Evolutionary conservation across 352 stramenopile species (phyloP).

Genomic region (Phytophthora podocarpi): DNA sequence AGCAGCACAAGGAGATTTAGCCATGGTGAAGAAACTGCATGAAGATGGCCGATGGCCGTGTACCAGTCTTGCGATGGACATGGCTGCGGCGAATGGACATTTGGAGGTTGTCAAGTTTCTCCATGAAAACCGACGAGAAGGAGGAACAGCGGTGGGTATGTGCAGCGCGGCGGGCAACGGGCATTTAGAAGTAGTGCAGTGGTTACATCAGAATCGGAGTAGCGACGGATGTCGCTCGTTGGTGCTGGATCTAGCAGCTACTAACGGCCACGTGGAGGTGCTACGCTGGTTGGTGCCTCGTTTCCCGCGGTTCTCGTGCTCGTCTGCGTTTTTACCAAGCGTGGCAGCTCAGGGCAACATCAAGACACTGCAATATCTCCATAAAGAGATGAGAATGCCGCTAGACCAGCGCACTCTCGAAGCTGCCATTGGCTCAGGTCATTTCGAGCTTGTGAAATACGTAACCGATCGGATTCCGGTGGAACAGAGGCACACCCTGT

Average conservation of each 20-base stretch:
- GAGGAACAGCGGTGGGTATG: conserved; percentile 43
- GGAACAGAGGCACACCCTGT: conserved; percentile 20
- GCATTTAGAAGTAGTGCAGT: conserved; percentile 43
- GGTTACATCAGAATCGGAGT: conserved; percentile 38
- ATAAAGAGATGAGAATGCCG: conserved; percentile 32
- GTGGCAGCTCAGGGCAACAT: conserved; percentile 41
- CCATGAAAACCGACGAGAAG: conserved; percentile 45
- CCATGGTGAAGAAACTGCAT: conserved; percentile 42
- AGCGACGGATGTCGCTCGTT: conserved; percentile 44
- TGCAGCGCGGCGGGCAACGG: conserved; percentile 43
- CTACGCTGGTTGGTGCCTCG: conserved; percentile 49
- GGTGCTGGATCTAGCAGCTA: conserved; percentile 51
- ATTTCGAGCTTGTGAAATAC: conserved; percentile 41
- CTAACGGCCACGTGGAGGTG: conserved; percentile 49
- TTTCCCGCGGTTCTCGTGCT: conserved; percentile 40
- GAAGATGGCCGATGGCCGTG: conserved; percentile 40
- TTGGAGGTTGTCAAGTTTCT: conserved; percentile 47
- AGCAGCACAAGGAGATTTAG: conserved; percentile 35
- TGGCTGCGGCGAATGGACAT: conserved; percentile 42
- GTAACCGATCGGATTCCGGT: conserved; percentile 23
- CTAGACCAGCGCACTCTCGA: conserved; percentile 39
- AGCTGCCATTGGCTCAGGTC: conserved; percentile 36
- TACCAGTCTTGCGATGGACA: conserved; percentile 46
- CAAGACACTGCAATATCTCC: conserved; percentile 40
- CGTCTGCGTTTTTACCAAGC: conserved; percentile 38